Evolutionary conservation across 106 monocot species (phyloP).

Genomic region (Narthecium ossifragum): DNA sequence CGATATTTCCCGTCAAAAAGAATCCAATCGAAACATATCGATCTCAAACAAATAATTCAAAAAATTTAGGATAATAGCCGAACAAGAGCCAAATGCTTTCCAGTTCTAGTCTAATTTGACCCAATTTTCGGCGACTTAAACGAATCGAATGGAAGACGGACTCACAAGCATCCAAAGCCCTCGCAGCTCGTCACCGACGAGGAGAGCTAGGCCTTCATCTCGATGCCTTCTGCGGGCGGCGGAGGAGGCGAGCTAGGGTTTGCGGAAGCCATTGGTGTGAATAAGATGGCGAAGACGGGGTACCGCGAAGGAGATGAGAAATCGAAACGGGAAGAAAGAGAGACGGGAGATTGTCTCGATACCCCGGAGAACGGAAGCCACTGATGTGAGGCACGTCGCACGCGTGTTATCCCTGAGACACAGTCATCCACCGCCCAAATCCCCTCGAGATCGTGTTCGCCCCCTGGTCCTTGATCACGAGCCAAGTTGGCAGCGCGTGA

Average conservation of each 20-base stretch:
- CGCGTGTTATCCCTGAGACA: no score
- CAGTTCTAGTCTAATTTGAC: background rate
- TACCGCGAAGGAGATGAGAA: background rate
- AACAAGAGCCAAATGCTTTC: background rate
- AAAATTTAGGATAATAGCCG: no score
- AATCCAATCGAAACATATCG: no score
- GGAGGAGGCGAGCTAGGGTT: slow-evolving; percentile 18
- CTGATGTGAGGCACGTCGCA: no score
- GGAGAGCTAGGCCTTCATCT: background rate
- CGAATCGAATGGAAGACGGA: background rate
- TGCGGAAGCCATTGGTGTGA: slow-evolving; percentile 10
- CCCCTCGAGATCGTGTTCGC: no score
- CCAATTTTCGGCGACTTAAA: background rate
- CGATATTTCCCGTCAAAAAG: no score
- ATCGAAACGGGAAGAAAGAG: background rate
- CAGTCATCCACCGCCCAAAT: no score
- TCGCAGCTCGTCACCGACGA: background rate
- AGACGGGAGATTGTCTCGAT: slow-evolving; percentile 1
- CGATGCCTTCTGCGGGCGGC: background rate
- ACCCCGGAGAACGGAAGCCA: no score
- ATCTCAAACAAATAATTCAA: no score
- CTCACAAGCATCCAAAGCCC: background rate
- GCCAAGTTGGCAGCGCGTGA: no score
- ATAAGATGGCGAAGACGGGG: background rate
- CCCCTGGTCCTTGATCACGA: no score